Evolutionary conservation across 805 yeast species (phyloP).

Genomic region (Candida oleophila): DNA sequence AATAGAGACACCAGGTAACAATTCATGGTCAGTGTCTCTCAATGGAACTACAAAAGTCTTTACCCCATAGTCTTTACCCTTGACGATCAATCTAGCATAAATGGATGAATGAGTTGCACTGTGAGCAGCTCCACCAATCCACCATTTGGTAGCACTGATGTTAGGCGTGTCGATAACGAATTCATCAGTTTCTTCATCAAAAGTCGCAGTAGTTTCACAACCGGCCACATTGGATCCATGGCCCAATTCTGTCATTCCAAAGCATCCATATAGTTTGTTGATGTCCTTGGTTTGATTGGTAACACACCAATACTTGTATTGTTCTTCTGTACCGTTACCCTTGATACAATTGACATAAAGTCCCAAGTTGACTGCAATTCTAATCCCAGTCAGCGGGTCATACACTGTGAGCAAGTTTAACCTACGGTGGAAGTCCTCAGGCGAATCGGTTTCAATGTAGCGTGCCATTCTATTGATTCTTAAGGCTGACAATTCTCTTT

Average conservation of each 20-base stretch:
- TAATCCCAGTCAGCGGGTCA: slow-evolving; percentile 39
- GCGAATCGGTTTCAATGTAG: slow-evolving; percentile 33
- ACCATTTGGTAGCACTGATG: slow-evolving; percentile 93
- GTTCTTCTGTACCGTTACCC: slow-evolving; percentile 42
- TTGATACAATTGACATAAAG: slow-evolving; percentile 37
- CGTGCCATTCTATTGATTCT: slow-evolving; percentile 36
- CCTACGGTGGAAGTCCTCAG: slow-evolving; percentile 31
- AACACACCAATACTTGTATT: slow-evolving; percentile 37
- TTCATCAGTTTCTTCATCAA: slow-evolving; percentile 60
- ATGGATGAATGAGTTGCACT: slow-evolving; percentile 86
- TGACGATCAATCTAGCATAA: slow-evolving; percentile 79
- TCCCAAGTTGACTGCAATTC: slow-evolving; percentile 39
- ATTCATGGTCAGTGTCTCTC: slow-evolving; percentile 69
- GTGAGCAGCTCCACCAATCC: slow-evolving; percentile 98
- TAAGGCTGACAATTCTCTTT: slow-evolving; percentile 30
- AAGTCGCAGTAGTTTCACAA: slow-evolving; percentile 88
- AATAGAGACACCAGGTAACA: slow-evolving; percentile 75
- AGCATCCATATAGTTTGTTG: slow-evolving; percentile 68
- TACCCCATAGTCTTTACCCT: slow-evolving; percentile 87
- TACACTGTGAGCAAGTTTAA: slow-evolving; percentile 34
- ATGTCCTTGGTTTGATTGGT: slow-evolving; percentile 31
- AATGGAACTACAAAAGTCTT: slow-evolving; percentile 90
- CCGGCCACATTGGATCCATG: slow-evolving; percentile 96
- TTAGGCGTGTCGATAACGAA: slow-evolving; percentile 85
- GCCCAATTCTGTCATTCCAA: slow-evolving; percentile 90